Evolutionary conservation across 805 yeast genomes (phyloP), one percentile per base, ranked within the genome.

Genomic region (Starmerella cellae): DNA sequence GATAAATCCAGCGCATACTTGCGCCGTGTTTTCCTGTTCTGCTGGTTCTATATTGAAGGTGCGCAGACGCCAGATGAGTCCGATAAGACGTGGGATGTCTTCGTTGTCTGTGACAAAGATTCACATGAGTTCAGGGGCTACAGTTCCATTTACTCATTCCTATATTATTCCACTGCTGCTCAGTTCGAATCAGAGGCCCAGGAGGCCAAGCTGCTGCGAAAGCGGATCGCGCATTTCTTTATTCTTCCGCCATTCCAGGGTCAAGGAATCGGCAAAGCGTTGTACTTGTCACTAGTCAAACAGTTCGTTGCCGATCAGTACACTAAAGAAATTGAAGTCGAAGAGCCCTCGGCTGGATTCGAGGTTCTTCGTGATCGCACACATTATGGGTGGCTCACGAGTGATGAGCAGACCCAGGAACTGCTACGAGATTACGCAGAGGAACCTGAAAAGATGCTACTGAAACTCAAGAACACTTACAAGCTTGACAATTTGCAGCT

Each of bases 331-430:
- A 70, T 91, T 31, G 83, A 88, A 0, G 84, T 91, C 3, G 97
- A 91, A 58, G 98, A 91, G 58, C 97, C 97, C 2, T 82, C 80
- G 55, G 95, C 85, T 57, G 74, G 75, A 28, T 88, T 91, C 62
- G 98, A 91, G 56, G 93, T 82, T 55, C 65, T 91, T 51, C 70
- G 98, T 45, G 96, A 91, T 57, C 66, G 88, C 26, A 71, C 77
- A 48, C 97, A 91, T 55, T 65, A 84, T 50, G 60, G 63, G 44
- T 63, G 77, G 51, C 58, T 79, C 26, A 58, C 60, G 5, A 10
- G 29, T 53, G 59, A 44, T 36, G 28, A 35, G 20, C 21, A 22
- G 27, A 38, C 45, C 3, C 46, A 46, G 1, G 60, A 27, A 32
- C 26, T 42, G 28, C 38, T 47, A 18, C 41, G 45, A 5, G 41